These are phyloP conservation scores for Ambrosia trifida DNA, from an alignment of 129 eudicot species.

Conservation along the genomic window DNA sequence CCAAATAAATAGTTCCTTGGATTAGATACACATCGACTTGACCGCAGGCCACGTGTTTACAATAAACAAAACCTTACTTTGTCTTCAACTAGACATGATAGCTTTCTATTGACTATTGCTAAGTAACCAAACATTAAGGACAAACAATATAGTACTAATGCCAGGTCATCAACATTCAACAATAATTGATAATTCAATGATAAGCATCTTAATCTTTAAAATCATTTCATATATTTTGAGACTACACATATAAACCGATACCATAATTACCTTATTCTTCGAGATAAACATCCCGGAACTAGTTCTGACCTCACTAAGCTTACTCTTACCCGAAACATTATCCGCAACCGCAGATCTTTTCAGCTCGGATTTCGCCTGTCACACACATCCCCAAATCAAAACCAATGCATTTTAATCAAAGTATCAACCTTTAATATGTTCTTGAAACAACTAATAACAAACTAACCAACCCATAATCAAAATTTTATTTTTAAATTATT, in stretches of 20 bases:
- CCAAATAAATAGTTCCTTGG: not conserved
- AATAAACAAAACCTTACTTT: not conserved
- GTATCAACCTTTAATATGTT: constrained; percentile 6
- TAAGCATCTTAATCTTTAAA: not conserved
- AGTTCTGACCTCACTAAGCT: constrained; percentile 89
- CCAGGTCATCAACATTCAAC: not conserved
- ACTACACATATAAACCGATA: not conserved
- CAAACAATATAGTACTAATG: constrained; percentile 4
- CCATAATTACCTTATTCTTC: constrained; percentile 67
- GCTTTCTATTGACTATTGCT: not conserved
- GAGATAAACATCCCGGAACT: constrained; percentile 95
- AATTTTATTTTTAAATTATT: not conserved
- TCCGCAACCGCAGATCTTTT: constrained; percentile 97
- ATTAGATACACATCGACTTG: not conserved
- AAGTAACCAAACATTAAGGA: not conserved
- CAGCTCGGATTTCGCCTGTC: constrained; percentile 87
- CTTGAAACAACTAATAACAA: not conserved
- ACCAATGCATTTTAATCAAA: constrained; percentile 22
- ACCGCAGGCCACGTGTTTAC: not conserved
- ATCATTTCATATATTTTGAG: not conserved
- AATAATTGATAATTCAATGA: not conserved
- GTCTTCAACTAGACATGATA: constrained; percentile 10
- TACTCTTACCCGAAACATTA: constrained; percentile 81
- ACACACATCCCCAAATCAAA: constrained; percentile 23
- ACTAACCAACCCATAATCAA: not conserved